A percentile compares a stretch with the other conserved stretches of the same genome.
These are phyloP conservation scores for Parasitella parasitica DNA, from an alignment of 371 early-diverging fungal species.

Conservation along the genomic window DNA sequence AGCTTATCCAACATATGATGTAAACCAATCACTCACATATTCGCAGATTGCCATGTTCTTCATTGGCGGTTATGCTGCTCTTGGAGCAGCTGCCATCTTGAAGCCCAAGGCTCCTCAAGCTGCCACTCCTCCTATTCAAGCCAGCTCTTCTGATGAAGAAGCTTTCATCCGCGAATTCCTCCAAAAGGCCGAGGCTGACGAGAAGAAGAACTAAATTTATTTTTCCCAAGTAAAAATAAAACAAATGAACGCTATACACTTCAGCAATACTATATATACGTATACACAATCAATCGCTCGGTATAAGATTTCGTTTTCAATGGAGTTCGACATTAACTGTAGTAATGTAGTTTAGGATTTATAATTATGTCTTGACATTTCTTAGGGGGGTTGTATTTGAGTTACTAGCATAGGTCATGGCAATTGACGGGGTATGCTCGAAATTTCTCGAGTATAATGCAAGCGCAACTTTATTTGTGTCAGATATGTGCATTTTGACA, in stretches of 20 bases:
- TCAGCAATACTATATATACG: not conserved
- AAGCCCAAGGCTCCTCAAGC: slow-evolving; percentile 52
- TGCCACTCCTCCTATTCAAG: slow-evolving; percentile 66
- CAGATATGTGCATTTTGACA: no score
- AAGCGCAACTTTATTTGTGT: no score
- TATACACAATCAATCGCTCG: not conserved
- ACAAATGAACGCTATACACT: not conserved
- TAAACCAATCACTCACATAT: not conserved
- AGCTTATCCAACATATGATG: not conserved
- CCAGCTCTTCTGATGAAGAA: slow-evolving; percentile 65
- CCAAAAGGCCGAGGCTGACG: slow-evolving; percentile 60
- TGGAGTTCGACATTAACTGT: no score
- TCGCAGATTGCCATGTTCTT: slow-evolving; percentile 50
- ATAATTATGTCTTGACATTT: no score
- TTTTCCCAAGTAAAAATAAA: not conserved
- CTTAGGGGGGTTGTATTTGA: no score
- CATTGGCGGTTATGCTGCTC: slow-evolving; percentile 46
- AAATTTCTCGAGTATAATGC: no score
- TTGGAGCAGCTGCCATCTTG: slow-evolving; percentile 33
- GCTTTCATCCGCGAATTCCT: slow-evolving; percentile 71
- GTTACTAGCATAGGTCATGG: no score
- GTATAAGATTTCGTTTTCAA: not conserved
- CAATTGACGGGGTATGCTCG: no score
- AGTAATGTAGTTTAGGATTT: no score
- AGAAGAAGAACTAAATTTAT: slow-evolving; percentile 37